These are phyloP conservation scores for Syncephalastrum monosporum DNA, from an alignment of 371 early-diverging fungal species.

Conservation along the genomic window DNA sequence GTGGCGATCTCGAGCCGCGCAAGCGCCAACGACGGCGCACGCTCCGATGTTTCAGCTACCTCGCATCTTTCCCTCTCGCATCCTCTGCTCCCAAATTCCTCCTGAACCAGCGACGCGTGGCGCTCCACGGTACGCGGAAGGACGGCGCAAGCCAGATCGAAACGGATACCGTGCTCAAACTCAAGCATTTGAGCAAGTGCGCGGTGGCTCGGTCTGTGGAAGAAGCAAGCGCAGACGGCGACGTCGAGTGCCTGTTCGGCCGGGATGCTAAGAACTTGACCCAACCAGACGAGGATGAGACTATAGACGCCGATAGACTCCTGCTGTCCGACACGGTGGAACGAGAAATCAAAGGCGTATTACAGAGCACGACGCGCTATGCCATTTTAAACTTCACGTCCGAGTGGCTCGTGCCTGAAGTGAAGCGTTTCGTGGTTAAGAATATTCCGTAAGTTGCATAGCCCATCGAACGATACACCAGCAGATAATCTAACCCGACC, in stretches of 20 bases:
- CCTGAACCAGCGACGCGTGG: constrained; percentile 59
- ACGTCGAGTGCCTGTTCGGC: constrained; percentile 29
- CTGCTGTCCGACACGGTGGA: constrained; percentile 31
- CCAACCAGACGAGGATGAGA: constrained; percentile 43
- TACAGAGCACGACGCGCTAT: constrained; percentile 49
- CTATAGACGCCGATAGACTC: constrained; percentile 32
- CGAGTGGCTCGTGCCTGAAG: constrained; percentile 61
- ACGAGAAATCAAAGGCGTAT: constrained; percentile 26
- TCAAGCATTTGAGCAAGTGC: constrained; percentile 30
- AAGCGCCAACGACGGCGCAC: constrained; percentile 41
- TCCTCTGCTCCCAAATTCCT: constrained; percentile 42
- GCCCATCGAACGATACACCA: background rate
- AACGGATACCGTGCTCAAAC: constrained; percentile 16
- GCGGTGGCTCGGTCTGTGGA: constrained; percentile 26
- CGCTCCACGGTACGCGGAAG: constrained; percentile 34
- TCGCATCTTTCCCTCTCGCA: constrained; percentile 55
- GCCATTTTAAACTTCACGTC: constrained; percentile 50
- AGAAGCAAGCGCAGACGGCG: constrained; percentile 1
- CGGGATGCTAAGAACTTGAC: constrained; percentile 50
- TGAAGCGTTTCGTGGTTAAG: constrained; percentile 70
- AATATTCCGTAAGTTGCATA: constrained; percentile 50
- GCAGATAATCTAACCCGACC: too few relatives aligned
- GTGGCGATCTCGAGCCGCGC: constrained; percentile 57
- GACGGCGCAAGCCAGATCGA: constrained; percentile 24
- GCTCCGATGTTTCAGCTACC: constrained; percentile 48